Evolutionary conservation across 345 rosid genomes (phyloP).

Genomic region (Populus ilicifolia): DNA sequence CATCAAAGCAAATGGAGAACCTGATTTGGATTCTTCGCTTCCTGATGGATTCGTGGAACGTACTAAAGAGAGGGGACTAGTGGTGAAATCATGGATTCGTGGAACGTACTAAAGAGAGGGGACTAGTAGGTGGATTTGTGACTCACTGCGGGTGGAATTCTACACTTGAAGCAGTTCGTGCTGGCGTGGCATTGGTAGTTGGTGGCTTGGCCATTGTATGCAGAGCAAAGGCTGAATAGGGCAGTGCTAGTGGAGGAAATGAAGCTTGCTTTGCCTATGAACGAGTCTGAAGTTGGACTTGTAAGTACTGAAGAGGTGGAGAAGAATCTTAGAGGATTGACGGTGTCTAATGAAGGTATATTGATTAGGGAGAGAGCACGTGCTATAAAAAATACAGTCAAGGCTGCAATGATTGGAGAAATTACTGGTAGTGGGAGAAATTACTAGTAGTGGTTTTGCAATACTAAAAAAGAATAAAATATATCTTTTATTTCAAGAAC

Average conservation of each 20-base stretch:
- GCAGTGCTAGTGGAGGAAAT: conserved; percentile 49
- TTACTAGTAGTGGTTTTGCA: no score
- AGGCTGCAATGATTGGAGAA: conserved; percentile 26
- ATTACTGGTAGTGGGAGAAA: no score
- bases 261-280: conserved; percentile 45
- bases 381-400: conserved; percentile 39
- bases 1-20: conserved; percentile 3
- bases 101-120: conserved; percentile 35
- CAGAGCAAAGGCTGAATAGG: conserved; percentile 38
- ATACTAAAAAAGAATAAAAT: no score
- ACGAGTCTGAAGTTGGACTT: conserved; percentile 35
- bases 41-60: conserved; percentile 39
- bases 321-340: conserved; percentile 45
- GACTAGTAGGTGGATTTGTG: conserved; percentile 56
- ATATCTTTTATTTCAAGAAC: no score
- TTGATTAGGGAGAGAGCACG: conserved; percentile 19
- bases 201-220: conserved; percentile 55
- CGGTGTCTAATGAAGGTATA: conserved; percentile 36
- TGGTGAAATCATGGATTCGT: conserved; percentile 48
- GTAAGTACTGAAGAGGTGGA: conserved; percentile 48
- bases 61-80: conserved; percentile 39
- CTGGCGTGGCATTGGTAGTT: conserved; percentile 54
- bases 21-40: conserved; percentile 19
- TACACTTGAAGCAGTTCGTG: conserved; percentile 47
- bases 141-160: conserved; percentile 82